Evolutionary conservation across 306 rosid species (phyloP), one percentile per base, ranked within the genome.

Genomic region (Lathyrus aphaca): DNA sequence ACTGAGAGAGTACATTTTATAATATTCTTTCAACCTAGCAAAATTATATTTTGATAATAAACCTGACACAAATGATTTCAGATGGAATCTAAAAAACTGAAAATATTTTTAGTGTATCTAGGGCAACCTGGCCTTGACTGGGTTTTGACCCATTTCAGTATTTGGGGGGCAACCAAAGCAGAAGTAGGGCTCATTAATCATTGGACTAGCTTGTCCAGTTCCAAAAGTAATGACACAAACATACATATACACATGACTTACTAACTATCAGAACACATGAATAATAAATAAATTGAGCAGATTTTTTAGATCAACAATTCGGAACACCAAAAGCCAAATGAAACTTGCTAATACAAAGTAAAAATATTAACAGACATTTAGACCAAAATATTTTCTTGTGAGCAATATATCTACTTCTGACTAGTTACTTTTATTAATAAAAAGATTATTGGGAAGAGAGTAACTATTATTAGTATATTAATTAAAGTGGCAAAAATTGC

Each of bases 231-330:
- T 7, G 44, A 2, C 27, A 9, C 13, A 44, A 56, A 56, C 15
- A 21, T 44, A 18, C 48, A 64, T 54, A 66, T 44, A 57, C 39
- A 46, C 44, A 68, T 61, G 32, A 64, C 37, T 73, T 16, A 57
- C 10, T 30, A 43, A 64, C 68, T 38, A 65, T 57, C 43, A 42
- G 59, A 74, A 23, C 27, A 55, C 30, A 43, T 57, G 14, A 29
- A 74, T 32, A 49, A 73, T 55, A 62, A 60, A 66, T 66, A 65
- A 74, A 54, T 44, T 61, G 30, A 66, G 59, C 21, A 8, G 66
- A 51, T 14, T 23, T 18, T 46, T 53, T 15, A 45, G 39, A 54
- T 53, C 42, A 55, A 69, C 17, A 50, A 45, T 63, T 55, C 6
- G 71, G 32, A 74, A 23, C 58, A 55, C 46, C 58, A 45, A 45